phyloP scores from a whole-genome alignment of 805 yeast species.

The Yamadazyma sp. region DNA sequence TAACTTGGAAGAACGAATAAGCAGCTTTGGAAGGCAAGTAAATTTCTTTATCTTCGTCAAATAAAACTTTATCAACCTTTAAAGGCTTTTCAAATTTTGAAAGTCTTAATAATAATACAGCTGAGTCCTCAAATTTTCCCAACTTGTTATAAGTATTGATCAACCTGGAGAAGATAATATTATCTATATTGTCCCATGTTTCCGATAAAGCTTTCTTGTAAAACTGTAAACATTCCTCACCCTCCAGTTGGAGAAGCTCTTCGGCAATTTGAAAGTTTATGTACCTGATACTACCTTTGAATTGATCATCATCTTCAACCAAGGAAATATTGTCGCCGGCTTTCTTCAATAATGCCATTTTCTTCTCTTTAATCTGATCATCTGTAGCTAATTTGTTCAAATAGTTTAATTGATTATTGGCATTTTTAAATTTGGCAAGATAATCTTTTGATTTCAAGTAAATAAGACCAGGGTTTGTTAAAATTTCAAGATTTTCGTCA shows the following conservation, averaged over 20 bases:
- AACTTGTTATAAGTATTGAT: conserved; percentile 5
- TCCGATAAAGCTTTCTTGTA: conserved; percentile 4
- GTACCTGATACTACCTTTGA: not conserved
- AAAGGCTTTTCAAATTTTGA: not conserved
- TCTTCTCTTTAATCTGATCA: conserved; percentile 2
- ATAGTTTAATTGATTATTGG: conserved; percentile 8
- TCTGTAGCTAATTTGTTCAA: not conserved
- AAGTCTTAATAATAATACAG: not conserved
- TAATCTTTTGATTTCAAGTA: conserved; percentile 13
- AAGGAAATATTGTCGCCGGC: conserved; percentile 1
- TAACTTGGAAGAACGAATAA: conserved; percentile 14
- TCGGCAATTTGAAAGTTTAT: conserved; percentile 23
- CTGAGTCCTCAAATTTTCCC: conserved; percentile 1
- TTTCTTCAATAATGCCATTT: conserved; percentile 6
- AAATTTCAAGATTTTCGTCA: conserved; percentile 22
- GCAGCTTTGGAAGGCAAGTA: conserved; percentile 1
- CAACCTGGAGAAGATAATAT: conserved; percentile 3
- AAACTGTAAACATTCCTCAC: conserved; percentile 17
- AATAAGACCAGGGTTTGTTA: conserved; percentile 28
- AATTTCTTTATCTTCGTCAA: not conserved
- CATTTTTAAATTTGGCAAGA: not conserved
- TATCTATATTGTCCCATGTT: conserved; percentile 5
- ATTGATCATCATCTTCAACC: not conserved
- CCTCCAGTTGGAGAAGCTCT: conserved; percentile 20
- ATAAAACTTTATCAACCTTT: not conserved